Conservation (phyloP, 176 grass and related monocot genomes). For the Metroxylon sagu region DNA sequence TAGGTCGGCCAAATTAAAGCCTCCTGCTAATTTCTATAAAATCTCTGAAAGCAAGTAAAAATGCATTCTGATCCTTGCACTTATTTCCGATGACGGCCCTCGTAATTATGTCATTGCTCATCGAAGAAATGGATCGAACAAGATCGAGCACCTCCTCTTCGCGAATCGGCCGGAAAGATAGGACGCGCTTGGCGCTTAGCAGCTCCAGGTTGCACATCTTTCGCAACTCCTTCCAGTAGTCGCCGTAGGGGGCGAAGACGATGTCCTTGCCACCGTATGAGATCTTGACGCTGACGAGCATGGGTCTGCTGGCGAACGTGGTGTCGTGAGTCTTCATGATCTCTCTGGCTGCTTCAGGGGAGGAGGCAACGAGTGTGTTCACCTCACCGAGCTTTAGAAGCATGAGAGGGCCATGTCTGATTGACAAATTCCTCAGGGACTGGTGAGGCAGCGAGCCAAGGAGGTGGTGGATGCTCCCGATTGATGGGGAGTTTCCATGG, state of each 20-base stretch:
- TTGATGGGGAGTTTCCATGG: conserved; percentile 36
- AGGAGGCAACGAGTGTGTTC: conserved; percentile 27
- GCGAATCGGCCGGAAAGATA: conserved; percentile 13
- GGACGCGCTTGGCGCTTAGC: conserved; percentile 33
- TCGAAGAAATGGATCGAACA: no score
- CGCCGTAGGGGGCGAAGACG: conserved; percentile 30
- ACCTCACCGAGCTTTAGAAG: conserved; percentile 31
- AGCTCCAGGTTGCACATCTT: conserved; percentile 26
- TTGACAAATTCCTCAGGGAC: conserved; percentile 21
- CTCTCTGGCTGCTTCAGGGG: conserved; percentile 28
- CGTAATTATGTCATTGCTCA: no score
- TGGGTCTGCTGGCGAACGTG: conserved; percentile 16
- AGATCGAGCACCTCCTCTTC: conserved; percentile 32
- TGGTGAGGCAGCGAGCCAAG: conserved; percentile 22
- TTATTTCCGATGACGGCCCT: no score
- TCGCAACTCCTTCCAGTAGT: conserved; percentile 30
- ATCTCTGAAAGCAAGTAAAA: conserved; percentile 8
- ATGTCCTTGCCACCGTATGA: conserved; percentile 16
- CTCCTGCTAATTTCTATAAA: conserved; percentile 2
- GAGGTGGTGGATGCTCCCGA: conserved; percentile 41
- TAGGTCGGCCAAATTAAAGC: conserved; percentile 28
- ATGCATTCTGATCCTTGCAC: no score
- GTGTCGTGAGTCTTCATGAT: conserved; percentile 33
- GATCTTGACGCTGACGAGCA: conserved; percentile 14
- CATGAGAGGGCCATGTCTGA: conserved; percentile 9